Percentiles rank a stretch among this genome's conserved stretches.
Evolutionary conservation across 2,329 filamentous ascomycete species (phyloP).

Genomic region (Alternaria brassicicola): DNA sequence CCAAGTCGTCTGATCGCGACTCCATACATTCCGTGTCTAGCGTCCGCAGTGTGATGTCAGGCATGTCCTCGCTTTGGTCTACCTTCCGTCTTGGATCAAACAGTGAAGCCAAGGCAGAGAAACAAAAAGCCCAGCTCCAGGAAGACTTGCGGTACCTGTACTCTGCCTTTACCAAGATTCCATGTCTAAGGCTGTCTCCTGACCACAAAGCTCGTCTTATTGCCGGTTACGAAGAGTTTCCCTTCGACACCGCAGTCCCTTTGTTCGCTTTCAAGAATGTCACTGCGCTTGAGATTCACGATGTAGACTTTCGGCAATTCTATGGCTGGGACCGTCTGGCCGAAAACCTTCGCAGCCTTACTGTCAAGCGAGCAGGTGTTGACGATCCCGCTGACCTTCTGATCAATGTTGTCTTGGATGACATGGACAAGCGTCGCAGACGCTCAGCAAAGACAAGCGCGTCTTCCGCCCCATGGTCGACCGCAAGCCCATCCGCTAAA

Average conservation of each 20-base stretch:
- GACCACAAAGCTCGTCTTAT: conserved; percentile 92
- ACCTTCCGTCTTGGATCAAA: conserved; percentile 84
- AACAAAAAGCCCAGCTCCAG: conserved; percentile 82
- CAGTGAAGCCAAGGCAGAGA: conserved; percentile 81
- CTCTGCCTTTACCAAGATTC: conserved; percentile 98
- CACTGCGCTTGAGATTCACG: conserved; percentile 89
- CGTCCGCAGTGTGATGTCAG: conserved; percentile 95
- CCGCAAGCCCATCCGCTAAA: conserved; percentile 66
- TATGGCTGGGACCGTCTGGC: conserved; percentile 95
- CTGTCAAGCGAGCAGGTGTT: conserved; percentile 82
- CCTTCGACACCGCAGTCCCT: conserved; percentile 95
- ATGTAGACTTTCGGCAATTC: conserved; percentile 95
- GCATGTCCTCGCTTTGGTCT: conserved; percentile 92
- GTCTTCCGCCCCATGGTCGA: conserved; percentile 74
- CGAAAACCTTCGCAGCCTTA: conserved; percentile 88
- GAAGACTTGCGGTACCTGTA: conserved; percentile 95
- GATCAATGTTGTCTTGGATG: conserved; percentile 91
- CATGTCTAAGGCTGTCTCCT: conserved; percentile 85
- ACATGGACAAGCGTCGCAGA: conserved; percentile 89
- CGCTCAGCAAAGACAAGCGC: conserved; percentile 85
- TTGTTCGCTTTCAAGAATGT: conserved; percentile 98
- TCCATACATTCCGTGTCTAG: conserved; percentile 96
- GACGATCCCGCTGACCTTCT: conserved; percentile 90
- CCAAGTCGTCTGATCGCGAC: conserved; percentile 79
- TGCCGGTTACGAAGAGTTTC: conserved; percentile 93